These are phyloP conservation scores for Toxicodendron radicans DNA, from an alignment of 345 rosid species.

Conservation along the genomic window DNA sequence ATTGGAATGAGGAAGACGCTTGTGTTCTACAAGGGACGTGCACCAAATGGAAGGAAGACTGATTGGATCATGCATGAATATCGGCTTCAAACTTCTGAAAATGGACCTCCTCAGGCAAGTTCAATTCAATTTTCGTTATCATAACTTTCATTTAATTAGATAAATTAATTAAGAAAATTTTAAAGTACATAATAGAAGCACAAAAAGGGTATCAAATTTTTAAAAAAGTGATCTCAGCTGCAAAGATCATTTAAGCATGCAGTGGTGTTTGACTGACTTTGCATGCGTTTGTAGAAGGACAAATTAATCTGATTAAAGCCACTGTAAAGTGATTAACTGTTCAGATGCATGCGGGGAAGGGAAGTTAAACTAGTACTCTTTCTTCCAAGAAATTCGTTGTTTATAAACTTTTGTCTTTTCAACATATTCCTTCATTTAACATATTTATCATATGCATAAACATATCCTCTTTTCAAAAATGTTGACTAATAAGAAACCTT, in stretches of 20 bases:
- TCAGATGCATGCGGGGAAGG: neutral
- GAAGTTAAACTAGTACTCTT: neutral
- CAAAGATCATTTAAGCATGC: slow-evolving; percentile 19
- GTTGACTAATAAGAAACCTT: no score
- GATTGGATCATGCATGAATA: slow-evolving; percentile 99
- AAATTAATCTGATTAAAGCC: slow-evolving; percentile 6
- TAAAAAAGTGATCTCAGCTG: neutral
- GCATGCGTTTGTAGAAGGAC: slow-evolving; percentile 7
- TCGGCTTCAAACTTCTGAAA: slow-evolving; percentile 73
- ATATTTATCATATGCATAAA: neutral
- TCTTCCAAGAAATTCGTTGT: neutral
- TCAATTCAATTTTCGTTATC: no score
- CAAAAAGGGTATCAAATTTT: no score
- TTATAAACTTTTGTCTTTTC: neutral
- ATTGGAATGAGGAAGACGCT: slow-evolving; percentile 96
- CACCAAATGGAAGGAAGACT: slow-evolving; percentile 82
- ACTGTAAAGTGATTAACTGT: neutral
- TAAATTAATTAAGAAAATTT: neutral
- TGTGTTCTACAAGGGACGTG: slow-evolving; percentile 89
- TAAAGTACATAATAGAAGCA: no score
- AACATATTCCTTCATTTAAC: neutral
- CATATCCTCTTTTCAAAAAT: no score
- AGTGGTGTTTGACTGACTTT: slow-evolving; percentile 21
- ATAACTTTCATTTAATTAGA: neutral
- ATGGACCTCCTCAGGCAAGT: slow-evolving; percentile 72